phyloP scores from a whole-genome alignment of 2,329 filamentous ascomycete genomes.

The Verticillium nonalfalfae region DNA sequence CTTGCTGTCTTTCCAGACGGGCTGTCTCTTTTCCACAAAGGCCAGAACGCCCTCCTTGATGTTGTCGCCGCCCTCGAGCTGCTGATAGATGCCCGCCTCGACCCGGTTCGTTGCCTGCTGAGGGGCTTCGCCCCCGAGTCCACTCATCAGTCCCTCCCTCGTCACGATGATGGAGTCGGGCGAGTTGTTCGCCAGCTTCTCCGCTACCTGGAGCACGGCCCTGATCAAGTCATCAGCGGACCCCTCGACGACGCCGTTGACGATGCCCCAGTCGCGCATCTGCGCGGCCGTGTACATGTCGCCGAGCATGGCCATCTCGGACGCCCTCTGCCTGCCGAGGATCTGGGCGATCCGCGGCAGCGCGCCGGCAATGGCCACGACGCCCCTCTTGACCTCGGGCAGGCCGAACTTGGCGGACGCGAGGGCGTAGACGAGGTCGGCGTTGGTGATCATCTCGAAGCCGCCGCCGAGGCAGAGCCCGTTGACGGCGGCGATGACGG shows the following conservation, averaged over 20 bases:
- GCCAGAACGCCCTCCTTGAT: slow-evolving; percentile 67
- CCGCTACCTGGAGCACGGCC: slow-evolving; percentile 56
- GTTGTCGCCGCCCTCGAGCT: slow-evolving; percentile 62
- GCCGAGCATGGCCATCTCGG: slow-evolving; percentile 65
- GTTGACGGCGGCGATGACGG: slow-evolving; percentile 70
- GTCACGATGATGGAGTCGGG: slow-evolving; percentile 73
- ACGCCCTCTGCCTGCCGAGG: slow-evolving; percentile 62
- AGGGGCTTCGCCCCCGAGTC: slow-evolving; percentile 64
- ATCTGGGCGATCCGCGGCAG: slow-evolving; percentile 59
- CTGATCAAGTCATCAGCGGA: slow-evolving; percentile 35
- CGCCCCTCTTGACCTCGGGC: slow-evolving; percentile 66
- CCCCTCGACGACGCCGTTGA: slow-evolving; percentile 55
- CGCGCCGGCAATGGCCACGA: slow-evolving; percentile 65
- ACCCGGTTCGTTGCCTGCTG: slow-evolving; percentile 55
- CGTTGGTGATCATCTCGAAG: slow-evolving; percentile 69
- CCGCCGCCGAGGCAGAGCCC: slow-evolving; percentile 70
- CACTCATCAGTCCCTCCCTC: slow-evolving; percentile 63
- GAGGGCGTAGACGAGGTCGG: slow-evolving; percentile 63
- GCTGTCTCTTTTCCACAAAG: slow-evolving; percentile 70
- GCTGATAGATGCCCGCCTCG: slow-evolving; percentile 49
- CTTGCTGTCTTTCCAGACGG: slow-evolving; percentile 61
- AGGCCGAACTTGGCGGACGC: slow-evolving; percentile 55
- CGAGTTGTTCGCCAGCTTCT: slow-evolving; percentile 56
- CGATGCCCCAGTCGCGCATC: slow-evolving; percentile 59
- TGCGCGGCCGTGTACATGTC: slow-evolving; percentile 51